Percentiles rank a stretch among this genome's conserved stretches.
phyloP scores from a whole-genome alignment of 73 alveolate genomes.

The Stentor roeselii region DNA sequence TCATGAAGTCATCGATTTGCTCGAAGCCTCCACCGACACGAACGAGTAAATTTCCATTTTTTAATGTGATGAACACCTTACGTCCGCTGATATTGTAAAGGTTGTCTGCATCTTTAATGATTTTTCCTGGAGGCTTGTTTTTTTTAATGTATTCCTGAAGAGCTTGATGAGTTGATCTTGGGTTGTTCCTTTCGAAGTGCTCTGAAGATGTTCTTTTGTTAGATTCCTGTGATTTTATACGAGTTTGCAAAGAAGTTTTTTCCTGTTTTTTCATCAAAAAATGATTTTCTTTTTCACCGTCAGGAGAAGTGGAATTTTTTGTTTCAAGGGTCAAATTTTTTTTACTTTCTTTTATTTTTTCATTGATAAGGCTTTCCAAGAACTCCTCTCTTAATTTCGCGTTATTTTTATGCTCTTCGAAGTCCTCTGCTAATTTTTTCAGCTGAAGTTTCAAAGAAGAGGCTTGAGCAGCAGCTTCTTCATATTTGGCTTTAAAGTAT shows the following conservation, averaged over 20 bases:
- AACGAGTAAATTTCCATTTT: background rate
- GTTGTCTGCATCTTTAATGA: background rate
- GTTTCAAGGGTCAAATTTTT: no score
- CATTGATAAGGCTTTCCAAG: background rate
- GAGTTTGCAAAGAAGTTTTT: no score
- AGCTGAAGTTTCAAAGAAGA: background rate
- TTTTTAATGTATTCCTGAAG: background rate
- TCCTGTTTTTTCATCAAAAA: no score
- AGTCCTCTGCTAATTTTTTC: background rate
- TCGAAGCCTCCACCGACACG: background rate
- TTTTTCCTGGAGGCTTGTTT: background rate
- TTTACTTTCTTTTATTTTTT: background rate
- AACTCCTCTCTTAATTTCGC: background rate
- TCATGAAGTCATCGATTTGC: background rate
- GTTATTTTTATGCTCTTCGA: background rate
- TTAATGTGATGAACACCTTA: background rate
- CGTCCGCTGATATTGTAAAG: background rate
- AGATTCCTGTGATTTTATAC: no score
- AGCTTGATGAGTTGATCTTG: background rate
- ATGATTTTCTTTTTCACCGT: no score
- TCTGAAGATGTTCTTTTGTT: no score
- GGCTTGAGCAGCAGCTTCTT: background rate
- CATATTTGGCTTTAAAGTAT: background rate
- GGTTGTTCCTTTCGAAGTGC: no score
- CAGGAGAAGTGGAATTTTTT: no score